Evolutionary conservation across 768 basidiomycete species (phyloP), one percentile per base, ranked within the genome.

Genomic region (Sporobolomyces pararoseus): DNA sequence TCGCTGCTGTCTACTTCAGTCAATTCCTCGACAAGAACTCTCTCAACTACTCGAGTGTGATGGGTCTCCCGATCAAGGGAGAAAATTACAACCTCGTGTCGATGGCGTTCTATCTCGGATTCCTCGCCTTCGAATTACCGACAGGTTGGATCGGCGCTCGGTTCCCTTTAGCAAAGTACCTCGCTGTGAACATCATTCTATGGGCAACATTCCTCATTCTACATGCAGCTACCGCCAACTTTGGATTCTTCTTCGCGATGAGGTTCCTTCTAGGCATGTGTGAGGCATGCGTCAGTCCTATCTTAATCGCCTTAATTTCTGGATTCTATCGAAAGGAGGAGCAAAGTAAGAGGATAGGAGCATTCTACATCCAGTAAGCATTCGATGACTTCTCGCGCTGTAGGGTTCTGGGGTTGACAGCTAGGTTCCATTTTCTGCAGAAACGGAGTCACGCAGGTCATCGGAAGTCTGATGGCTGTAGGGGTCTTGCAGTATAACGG

Each of bases 251-350:
- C 79, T 87, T 87, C 75, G 83, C 82, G 19, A 79, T 87, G n/a
- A 83, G 86, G 0, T 85, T 87, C 76, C 79, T 87, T 17, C 80
- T 87, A 29, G 86, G 66, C 3, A 34, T 54, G 12, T 61, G 27
- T 31, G 66, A 88, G 77, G 82, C 83, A 68, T 87, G 87, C 73
- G 86, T 87, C 17, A 83, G 85, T 7, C 86, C 86, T 0, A 85
- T 83, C 73, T 79, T 87, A 39, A 85, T 88, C 76, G 78, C 87
- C 65, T 83, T 87, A 46, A 82, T 86, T 39, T 83, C 84, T 14
- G 87, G 86, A 85, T 87, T 86, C 75, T 87, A 87, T 78, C 86
- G 85, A 80, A 87, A 87, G 78, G 81, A 86, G 59, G 86, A 86
- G 72, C 86, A 87, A 80, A 84, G 84, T 0, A 81, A 80, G 23